These are phyloP conservation scores for Pseudohyphozyma bogoriensis DNA, from an alignment of 768 basidiomycete species.

Conservation along the genomic window DNA sequence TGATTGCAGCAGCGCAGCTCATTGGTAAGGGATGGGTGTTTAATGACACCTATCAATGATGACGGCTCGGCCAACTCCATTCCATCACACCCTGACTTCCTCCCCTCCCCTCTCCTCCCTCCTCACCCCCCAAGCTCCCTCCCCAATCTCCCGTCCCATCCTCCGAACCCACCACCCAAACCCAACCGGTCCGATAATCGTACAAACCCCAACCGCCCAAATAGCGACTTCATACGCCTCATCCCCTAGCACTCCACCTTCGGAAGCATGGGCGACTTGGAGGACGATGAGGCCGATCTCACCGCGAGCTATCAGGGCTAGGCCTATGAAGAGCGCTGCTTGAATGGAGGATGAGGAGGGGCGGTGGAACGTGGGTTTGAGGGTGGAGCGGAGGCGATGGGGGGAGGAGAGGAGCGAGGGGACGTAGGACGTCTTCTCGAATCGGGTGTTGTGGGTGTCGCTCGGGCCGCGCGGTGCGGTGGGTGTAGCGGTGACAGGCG, in stretches of 20 bases:
- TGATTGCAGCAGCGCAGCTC: no score
- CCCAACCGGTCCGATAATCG: slow-evolving; percentile 44
- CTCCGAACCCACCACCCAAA: slow-evolving; percentile 25
- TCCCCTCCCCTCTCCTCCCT: background rate
- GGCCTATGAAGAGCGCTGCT: slow-evolving; percentile 41
- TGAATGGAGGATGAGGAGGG: background rate
- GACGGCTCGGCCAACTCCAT: no score
- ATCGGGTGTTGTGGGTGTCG: background rate
- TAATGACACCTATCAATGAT: no score
- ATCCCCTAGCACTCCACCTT: slow-evolving; percentile 33
- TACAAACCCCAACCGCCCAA: slow-evolving; percentile 52
- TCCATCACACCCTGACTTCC: background rate
- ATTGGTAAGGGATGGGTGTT: no score
- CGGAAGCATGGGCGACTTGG: slow-evolving; percentile 34
- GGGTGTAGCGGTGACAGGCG: no score
- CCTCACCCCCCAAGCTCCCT: slow-evolving; percentile 10
- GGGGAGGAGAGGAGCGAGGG: no score
- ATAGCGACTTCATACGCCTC: slow-evolving; percentile 50
- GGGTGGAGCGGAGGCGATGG: background rate
- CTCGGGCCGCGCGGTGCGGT: background rate
- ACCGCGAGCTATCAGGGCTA: slow-evolving; percentile 58
- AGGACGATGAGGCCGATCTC: slow-evolving; percentile 57
- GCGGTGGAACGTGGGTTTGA: background rate
- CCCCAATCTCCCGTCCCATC: slow-evolving; percentile 10
- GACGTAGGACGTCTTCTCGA: background rate